Evolutionary conservation across 2,329 filamentous ascomycete genomes (phyloP), one percentile per base, ranked within the genome.

Genomic region (Tolypocladium sp.): DNA sequence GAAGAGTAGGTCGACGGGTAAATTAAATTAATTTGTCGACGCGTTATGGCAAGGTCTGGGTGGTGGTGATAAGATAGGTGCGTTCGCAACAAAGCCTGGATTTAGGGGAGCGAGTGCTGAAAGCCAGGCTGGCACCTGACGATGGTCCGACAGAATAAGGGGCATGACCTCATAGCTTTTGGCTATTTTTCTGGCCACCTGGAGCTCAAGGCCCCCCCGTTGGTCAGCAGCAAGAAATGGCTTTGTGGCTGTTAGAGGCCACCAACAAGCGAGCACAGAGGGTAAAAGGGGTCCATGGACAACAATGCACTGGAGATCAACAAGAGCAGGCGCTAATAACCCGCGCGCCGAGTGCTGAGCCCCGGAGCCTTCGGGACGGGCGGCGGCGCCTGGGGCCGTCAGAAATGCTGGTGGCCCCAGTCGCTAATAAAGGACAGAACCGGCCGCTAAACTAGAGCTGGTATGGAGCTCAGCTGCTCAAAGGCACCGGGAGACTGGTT

Each of bases 1-100:
- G 38, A 5, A 44, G 25, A 56, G 54, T 15, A 44, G 54, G 25
- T 42, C 33, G 54, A 56, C 54, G 54, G 40, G 38, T 44, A 56
- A 56, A 56, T 56, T 56, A 56, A 40, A 41, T n/a, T 44, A 56
- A 56, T 44, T 44, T 55, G n/a, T 56, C 54, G 54, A 35, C 40
- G 54, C 54, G 54, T 42, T n/a, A n/a, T 56, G 38, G n/a, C 37
- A 41, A 22, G 53, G 49, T 17, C 27, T 35, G 30, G 49, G 20
- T 52, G 30, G 27, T 27, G 49, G 49, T 35, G 49, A n/a, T 52
- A 35, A 52, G 30, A 52, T 22, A 35, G 27, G 49, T 22, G 49
- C 20, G 9, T n/a, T 52, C 30, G 30, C 49, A 22, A n/a, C 49
- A 22, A 20, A 35, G 30, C 15, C 49, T n/a, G 9, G 44, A 15